A percentile compares a stretch with the other conserved stretches of the same genome.
These are phyloP conservation scores for Triticum aestivum DNA, from an alignment of 176 grass and related monocot species.

Conservation along the genomic window DNA sequence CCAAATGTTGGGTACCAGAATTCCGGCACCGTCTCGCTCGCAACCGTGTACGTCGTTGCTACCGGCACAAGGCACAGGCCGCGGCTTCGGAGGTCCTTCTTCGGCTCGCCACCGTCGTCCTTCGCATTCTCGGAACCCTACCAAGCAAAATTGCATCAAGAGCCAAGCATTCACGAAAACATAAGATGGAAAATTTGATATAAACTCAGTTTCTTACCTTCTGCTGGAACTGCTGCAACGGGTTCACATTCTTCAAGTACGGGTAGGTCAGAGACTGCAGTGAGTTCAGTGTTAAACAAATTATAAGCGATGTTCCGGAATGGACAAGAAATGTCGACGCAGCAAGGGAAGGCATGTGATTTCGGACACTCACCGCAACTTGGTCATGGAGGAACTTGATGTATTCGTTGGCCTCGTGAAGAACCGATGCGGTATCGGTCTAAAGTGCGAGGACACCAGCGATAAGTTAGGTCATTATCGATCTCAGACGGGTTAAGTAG, in stretches of 20 bases:
- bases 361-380: slow-evolving; percentile 71
- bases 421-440: slow-evolving; percentile 99
- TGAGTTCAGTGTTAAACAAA: not conserved
- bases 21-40: slow-evolving; percentile 71
- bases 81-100: slow-evolving; percentile 71
- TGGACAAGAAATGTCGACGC: not conserved
- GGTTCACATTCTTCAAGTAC: slow-evolving; percentile 78
- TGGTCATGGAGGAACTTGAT: slow-evolving; percentile 98
- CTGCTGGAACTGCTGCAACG: slow-evolving; percentile 60
- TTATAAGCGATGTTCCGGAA: slow-evolving; percentile 10
- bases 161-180: not conserved
- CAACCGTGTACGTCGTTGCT: slow-evolving; percentile 81
- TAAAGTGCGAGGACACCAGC: slow-evolving; percentile 30
- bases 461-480: slow-evolving; percentile 46
- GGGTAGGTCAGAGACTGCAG: slow-evolving; percentile 71
- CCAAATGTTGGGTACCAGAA: slow-evolving; percentile 98
- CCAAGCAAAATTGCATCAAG: not conserved
- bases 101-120: slow-evolving; percentile 34
- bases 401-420: slow-evolving; percentile 96
- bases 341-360: not conserved
- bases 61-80: slow-evolving; percentile 93
- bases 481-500: slow-evolving; percentile 24
- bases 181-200: not conserved
- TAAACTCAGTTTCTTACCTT: slow-evolving; percentile 49
- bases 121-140: slow-evolving; percentile 53